Base-by-base conservation (phyloP, 345 rosid species). In the Noccaea bulbosa region DNA sequence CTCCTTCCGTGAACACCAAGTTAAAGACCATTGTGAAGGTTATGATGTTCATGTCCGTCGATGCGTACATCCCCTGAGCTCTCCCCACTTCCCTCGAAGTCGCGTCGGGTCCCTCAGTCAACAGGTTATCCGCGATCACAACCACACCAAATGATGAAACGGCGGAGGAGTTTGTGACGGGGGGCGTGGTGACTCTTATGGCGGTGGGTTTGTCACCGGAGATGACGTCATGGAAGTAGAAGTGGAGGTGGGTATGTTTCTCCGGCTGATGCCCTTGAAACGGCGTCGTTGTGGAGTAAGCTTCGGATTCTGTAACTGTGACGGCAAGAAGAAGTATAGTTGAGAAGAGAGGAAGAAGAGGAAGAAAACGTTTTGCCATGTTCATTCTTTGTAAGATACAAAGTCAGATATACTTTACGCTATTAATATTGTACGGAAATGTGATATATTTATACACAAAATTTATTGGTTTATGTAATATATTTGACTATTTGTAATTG, bases 191-290 rank as follows among this genome's bases (percentile, higher is more conserved):
- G 17, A 84, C 80, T 12, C 39, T 68, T 45, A 80, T 16, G 39
- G 83, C 81, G 8, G 81, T 83, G 27, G 84, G 73, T 72, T 81
- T 81, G 24, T 54, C 58, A 22, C 86, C 83, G 43, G 78, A 41
- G 22, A 78, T 53, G 9, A 73, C 70, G 70, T 88, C 93, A 41
- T 88, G 93, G 83, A 83, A 84, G 77, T 80, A 85, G 73, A 85
- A 76, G 68, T 78, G 87, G 48, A 85, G 83, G 67, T 85, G 93
- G 41, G 71, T 80, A 1, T 78, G 75, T 62, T 74, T 82, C 72
- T 83, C 79, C 35, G 78, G 84, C 39, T 76, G 61, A 1, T 71
- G 63, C 9, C 39, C 57, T 16, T 46, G 30, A 2, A 78, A 81
- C 35, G 77, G 61, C 0, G 65, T 10, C 34, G 51, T 62, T 69